Evolutionary conservation across 805 yeast genomes (phyloP).

Genomic region (Saccharomycopsis synnaedendra): DNA sequence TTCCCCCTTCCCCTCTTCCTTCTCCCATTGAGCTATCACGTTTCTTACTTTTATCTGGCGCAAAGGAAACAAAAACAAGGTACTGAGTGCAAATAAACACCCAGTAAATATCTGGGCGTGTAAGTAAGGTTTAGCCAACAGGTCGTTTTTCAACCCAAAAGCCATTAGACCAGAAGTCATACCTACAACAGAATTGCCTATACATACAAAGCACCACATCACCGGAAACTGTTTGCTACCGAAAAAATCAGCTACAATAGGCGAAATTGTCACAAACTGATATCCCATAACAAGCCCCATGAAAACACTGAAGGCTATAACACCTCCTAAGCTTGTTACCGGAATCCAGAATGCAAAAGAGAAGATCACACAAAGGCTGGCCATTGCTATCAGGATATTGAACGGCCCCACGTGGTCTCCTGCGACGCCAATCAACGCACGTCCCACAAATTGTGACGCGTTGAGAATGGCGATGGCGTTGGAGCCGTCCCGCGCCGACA

Average conservation of each 20-base stretch:
- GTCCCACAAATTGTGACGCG: constrained; percentile 35
- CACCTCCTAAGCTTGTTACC: constrained; percentile 27
- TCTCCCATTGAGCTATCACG: constrained; percentile 18
- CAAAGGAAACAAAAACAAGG: constrained; percentile 23
- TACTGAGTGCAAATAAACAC: constrained; percentile 22
- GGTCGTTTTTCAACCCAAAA: constrained; percentile 31
- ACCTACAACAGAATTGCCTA: constrained; percentile 23
- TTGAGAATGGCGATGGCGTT: constrained; percentile 34
- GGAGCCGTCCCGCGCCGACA: constrained; percentile 31
- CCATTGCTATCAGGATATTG: constrained; percentile 30
- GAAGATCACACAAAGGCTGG: constrained; percentile 27
- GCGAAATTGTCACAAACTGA: constrained; percentile 29
- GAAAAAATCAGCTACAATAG: constrained; percentile 30
- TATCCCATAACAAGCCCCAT: constrained; percentile 37
- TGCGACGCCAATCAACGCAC: constrained; percentile 35
- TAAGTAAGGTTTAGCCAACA: constrained; percentile 23
- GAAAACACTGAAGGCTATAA: constrained; percentile 31
- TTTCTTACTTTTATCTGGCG: constrained; percentile 27
- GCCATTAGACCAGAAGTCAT: constrained; percentile 46
- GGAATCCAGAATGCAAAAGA: constrained; percentile 40
- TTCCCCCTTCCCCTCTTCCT: constrained; percentile 3
- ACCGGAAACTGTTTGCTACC: constrained; percentile 27
- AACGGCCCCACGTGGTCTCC: constrained; percentile 37
- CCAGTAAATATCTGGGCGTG: constrained; percentile 32
- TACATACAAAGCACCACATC: constrained; percentile 27